Conservation (phyloP, 768 basidiomycete genomes). For the Glaciozyma martinii region DNA sequence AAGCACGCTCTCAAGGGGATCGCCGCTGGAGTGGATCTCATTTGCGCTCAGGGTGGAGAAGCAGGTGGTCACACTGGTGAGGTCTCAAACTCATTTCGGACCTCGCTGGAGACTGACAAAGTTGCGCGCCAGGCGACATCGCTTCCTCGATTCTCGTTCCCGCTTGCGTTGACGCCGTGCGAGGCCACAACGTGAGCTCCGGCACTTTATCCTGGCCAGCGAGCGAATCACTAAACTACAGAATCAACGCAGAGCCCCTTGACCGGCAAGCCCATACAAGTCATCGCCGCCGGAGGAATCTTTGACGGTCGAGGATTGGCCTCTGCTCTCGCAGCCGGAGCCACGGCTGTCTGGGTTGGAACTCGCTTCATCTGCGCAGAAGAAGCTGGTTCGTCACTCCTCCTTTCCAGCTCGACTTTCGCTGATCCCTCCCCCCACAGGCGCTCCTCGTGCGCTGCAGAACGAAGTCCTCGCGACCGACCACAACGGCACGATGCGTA, state of each 20-base stretch:
- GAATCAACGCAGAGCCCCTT: conserved; percentile 60
- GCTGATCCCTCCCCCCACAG: too few species aligned
- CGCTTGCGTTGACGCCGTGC: conserved; percentile 53
- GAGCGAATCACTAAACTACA: conserved; percentile 37
- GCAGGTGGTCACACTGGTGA: conserved; percentile 70
- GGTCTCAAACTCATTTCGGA: too few species aligned
- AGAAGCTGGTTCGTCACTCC: conserved; percentile 17
- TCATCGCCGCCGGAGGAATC: conserved; percentile 84
- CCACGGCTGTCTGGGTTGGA: conserved; percentile 9
- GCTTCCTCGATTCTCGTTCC: conserved; percentile 81
- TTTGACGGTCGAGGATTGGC: conserved; percentile 47
- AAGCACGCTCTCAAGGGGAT: conserved; percentile 47
- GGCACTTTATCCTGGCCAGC: too few species aligned
- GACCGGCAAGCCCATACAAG: conserved; percentile 72
- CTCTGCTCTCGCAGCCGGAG: not conserved
- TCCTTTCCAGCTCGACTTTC: too few species aligned
- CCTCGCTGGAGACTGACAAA: too few species aligned
- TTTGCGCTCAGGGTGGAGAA: conserved; percentile 85
- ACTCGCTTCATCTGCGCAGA: conserved; percentile 25
- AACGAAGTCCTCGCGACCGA: conserved; percentile 1
- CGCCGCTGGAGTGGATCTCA: conserved; percentile 76
- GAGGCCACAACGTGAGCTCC: too few species aligned
- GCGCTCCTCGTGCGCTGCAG: conserved; percentile 13
- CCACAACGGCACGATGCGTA: not conserved
- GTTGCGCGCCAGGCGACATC: conserved; percentile 49